Evolutionary conservation across 2,329 filamentous ascomycete species (phyloP).

Genomic region (Neofusicoccum sp.): DNA sequence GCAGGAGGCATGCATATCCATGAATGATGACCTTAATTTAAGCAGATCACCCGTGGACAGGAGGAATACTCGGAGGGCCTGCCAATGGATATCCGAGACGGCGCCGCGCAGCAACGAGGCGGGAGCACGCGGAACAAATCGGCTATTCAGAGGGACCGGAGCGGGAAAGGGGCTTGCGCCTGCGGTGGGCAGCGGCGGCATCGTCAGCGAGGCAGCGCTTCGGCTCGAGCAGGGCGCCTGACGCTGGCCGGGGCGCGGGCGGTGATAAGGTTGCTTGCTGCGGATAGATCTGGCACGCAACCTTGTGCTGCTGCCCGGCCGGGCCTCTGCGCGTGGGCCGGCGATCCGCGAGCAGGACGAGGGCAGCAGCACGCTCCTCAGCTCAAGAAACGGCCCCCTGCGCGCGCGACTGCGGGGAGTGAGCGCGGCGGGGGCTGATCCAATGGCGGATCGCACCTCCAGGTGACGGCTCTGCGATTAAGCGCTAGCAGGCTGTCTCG

Average conservation of each 20-base stretch:
- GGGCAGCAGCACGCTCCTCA: constrained; percentile 3
- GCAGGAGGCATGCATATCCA: not conserved
- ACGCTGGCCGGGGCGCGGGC: not conserved
- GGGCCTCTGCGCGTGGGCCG: not conserved
- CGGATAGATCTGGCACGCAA: not conserved
- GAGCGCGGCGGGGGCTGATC: constrained; percentile 13
- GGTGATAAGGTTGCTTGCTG: constrained; percentile 9
- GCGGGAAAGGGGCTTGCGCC: constrained; percentile 16
- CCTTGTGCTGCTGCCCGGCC: not conserved
- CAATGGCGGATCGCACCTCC: not conserved
- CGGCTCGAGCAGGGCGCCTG: constrained; percentile 12
- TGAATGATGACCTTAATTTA: not conserved
- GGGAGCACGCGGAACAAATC: constrained; percentile 7
- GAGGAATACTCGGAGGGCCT: not conserved
- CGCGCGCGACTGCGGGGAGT: constrained; percentile 2
- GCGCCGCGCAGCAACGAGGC: constrained; percentile 12
- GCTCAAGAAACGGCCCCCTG: not conserved
- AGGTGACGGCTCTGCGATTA: not conserved
- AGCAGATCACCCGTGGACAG: constrained; percentile 9
- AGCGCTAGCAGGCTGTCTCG: constrained; percentile 18
- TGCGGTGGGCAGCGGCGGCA: not conserved
- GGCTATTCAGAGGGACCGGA: constrained; percentile 9
- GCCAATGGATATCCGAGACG: not conserved
- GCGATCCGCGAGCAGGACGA: constrained; percentile 1
- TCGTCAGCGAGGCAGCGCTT: not conserved